phyloP scores from a whole-genome alignment of 2,329 filamentous ascomycete species.

The Paracamarosporium sp. region DNA sequence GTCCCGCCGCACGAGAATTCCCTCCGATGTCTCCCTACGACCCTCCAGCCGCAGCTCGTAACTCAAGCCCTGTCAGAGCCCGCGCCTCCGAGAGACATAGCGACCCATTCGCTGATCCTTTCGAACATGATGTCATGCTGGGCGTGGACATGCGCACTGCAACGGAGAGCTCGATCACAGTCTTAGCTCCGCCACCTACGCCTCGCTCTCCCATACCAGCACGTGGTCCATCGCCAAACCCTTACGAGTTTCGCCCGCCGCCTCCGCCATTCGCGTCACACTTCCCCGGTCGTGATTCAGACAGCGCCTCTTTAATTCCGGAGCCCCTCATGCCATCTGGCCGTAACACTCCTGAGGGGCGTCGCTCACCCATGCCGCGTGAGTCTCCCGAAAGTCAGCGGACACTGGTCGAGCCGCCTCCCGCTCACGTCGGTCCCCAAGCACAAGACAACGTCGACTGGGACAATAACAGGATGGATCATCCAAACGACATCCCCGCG shows the following conservation, averaged over 20 bases:
- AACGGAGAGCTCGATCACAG: constrained; percentile 34
- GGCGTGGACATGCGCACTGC: constrained; percentile 35
- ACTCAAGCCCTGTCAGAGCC: constrained; percentile 15
- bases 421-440: constrained; percentile 12
- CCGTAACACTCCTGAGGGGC: constrained; percentile 12
- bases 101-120: constrained; percentile 30
- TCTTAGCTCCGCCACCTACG: constrained; percentile 29
- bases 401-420: constrained; percentile 2
- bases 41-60: constrained; percentile 4
- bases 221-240: constrained; percentile 9
- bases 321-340: constrained; percentile 2
- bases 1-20: constrained; percentile 22
- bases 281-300: constrained; percentile 15
- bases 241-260: constrained; percentile 7
- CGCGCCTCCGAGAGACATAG: constrained; percentile 18
- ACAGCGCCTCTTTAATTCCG: constrained; percentile 9
- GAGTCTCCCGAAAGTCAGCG: not conserved
- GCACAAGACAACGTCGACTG: constrained; percentile 29
- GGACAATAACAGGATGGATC: constrained; percentile 36
- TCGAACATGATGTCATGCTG: constrained; percentile 38
- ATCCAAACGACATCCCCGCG: constrained; percentile 11
- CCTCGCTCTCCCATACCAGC: constrained; percentile 20
- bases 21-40: constrained; percentile 32
- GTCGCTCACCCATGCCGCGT: not conserved
- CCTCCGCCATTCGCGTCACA: constrained; percentile 11